A percentile compares a stretch with the other conserved stretches of the same genome.
Conservation (phyloP, 2,329 filamentous ascomycete species). For the Sclerotiophoma versabilis region DNA sequence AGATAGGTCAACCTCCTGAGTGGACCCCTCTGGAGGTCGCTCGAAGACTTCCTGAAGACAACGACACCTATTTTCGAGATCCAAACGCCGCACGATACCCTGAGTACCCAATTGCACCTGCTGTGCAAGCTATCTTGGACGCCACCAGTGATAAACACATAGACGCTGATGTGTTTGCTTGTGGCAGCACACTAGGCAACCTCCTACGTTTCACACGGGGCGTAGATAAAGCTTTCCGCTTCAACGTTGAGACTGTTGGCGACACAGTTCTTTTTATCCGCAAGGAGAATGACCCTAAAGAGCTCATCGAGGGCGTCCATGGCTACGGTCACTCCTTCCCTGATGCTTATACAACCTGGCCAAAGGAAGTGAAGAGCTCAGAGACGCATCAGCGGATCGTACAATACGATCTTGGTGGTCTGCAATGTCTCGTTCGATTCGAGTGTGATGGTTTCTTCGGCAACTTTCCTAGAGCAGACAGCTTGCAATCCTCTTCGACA, state of each 20-base stretch:
- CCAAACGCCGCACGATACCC: constrained; percentile 61
- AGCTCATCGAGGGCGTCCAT: constrained; percentile 61
- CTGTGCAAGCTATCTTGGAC: constrained; percentile 54
- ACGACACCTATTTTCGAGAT: constrained; percentile 61
- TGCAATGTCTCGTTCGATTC: constrained; percentile 61
- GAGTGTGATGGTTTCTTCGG: constrained; percentile 64
- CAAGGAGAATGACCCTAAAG: constrained; percentile 65
- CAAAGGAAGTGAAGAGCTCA: constrained; percentile 60
- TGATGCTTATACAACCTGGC: constrained; percentile 71
- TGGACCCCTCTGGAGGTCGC: constrained; percentile 57
- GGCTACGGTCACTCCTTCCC: constrained; percentile 74
- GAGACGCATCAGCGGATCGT: constrained; percentile 67
- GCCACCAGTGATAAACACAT: constrained; percentile 10
- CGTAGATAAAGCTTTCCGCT: constrained; percentile 61
- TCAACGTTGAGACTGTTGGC: constrained; percentile 64
- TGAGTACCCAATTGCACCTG: constrained; percentile 59
- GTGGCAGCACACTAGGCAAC: constrained; percentile 67
- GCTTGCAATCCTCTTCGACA: constrained; percentile 46
- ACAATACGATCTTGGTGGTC: constrained; percentile 62
- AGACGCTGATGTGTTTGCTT: constrained; percentile 66
- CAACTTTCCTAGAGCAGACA: constrained; percentile 32
- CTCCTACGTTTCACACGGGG: constrained; percentile 64
- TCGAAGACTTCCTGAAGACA: constrained; percentile 53
- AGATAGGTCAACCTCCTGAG: constrained; percentile 57
- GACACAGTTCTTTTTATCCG: constrained; percentile 69